phyloP scores from a whole-genome alignment of 108 stramenopile species.

The Skeletonema potamos region DNA sequence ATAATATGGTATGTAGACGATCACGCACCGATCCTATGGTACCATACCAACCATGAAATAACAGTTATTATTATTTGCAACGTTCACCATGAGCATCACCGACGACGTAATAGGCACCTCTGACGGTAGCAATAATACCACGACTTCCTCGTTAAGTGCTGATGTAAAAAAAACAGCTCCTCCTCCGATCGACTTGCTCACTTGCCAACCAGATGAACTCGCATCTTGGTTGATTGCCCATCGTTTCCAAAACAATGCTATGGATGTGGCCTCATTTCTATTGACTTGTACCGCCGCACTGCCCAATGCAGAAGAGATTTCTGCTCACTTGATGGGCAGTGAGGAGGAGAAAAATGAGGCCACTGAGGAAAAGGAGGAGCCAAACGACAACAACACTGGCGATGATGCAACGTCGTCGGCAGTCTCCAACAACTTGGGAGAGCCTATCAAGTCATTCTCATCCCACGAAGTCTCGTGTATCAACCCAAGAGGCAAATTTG shows the following conservation, averaged over 20 bases:
- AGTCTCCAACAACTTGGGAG: not conserved
- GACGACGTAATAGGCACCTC: not conserved
- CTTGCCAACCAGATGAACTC: slow-evolving; percentile 28
- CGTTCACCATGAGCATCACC: not conserved
- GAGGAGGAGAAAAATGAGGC: no score
- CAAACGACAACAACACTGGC: not conserved
- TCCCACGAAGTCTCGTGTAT: slow-evolving; percentile 51
- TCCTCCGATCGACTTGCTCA: slow-evolving; percentile 13
- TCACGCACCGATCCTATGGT: no score
- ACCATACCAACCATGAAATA: no score
- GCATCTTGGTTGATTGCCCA: slow-evolving; percentile 24
- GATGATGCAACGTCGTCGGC: not conserved
- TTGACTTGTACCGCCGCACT: slow-evolving; percentile 34
- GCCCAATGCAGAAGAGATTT: slow-evolving; percentile 48
- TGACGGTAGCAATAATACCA: no score
- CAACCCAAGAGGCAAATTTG: slow-evolving; percentile 59
- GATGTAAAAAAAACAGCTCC: not conserved
- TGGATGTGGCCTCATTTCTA: slow-evolving; percentile 39
- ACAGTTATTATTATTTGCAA: no score
- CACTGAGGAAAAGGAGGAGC: slow-evolving; percentile 5
- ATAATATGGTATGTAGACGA: no score
- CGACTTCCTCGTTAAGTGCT: not conserved
- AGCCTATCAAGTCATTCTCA: not conserved
- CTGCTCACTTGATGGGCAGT: slow-evolving; percentile 36
- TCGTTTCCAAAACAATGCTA: slow-evolving; percentile 38